Base-by-base conservation (phyloP, 2,329 filamentous ascomycete species). In the Clarireedia sp. region DNA sequence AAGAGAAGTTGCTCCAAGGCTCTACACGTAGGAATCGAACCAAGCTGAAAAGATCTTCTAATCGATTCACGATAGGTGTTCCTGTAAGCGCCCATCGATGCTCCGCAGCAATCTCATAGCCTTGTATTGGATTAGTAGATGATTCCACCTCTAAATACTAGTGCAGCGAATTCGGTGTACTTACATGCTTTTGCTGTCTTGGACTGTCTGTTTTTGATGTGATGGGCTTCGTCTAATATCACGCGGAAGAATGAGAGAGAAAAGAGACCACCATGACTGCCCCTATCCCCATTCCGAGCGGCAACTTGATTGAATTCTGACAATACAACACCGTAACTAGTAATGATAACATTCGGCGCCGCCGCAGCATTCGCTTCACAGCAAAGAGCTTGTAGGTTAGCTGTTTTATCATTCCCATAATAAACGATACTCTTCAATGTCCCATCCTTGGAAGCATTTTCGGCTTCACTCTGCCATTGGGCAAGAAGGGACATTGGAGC, bases 1-100 rank as follows among this genome's bases (percentile, higher is more conserved):
- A 99, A 0, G 91, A 96, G 70, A 99, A 99, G 69, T 97, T 97
- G 66, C 87, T 94, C 94, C 94, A 99, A 0, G 94, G 94, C 68
- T 97, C 92, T 3, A 99, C 94, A 55, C 89, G 85, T 10, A 99
- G 75, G 72, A 97, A 99, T 3, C 89, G 84, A 12, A 97, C 89
- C 38, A 99, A 74, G 66, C 89, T 95, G 73, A 96, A 97, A 14
- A 99, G 74, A 70, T 97, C 94, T 69, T 97, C 92, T 0, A 99
- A 78, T 44, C 90, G 86, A 69, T 99, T 99, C 62, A 99, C 92
- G 55, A 99, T 97, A 0, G 94, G 94, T 0, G 94, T 99, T 17
- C 94, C 94, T 0, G 94, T 99, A 48, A 99, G 73, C 0, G 86
- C 89, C 94, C 94, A 99, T 57, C 94, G 82, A 73, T 97, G 92